A percentile compares a stretch with the other conserved stretches of the same genome.
Evolutionary conservation across 441 rosid species (phyloP).

Genomic region (Gossypium davidsonii): DNA sequence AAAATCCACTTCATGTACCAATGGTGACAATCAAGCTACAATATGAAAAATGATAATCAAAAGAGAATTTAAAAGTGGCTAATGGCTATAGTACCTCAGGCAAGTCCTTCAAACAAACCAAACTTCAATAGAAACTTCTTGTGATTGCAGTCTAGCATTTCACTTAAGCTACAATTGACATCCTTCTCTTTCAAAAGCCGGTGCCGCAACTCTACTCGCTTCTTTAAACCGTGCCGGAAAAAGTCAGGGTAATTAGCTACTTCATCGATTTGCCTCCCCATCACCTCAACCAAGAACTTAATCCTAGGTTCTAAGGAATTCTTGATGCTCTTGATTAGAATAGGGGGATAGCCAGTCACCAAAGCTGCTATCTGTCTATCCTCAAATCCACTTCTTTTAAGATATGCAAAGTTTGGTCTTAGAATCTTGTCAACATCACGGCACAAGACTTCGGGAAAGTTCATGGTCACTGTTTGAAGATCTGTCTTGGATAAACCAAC

Average conservation of each 20-base stretch:
- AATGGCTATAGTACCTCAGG: conserved; percentile 20
- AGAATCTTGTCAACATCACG: conserved; percentile 68
- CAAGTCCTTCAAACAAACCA: conserved; percentile 29
- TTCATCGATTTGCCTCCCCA: conserved; percentile 75
- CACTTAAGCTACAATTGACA: conserved; percentile 67
- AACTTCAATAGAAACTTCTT: conserved; percentile 65
- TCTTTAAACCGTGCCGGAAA: conserved; percentile 81
- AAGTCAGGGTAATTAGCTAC: conserved; percentile 68
- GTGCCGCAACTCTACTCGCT: conserved; percentile 62
- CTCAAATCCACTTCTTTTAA: conserved; percentile 55
- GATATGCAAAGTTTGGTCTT: conserved; percentile 49
- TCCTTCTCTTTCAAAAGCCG: conserved; percentile 56
- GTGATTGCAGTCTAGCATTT: conserved; percentile 77
- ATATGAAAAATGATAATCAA: conserved; percentile 9
- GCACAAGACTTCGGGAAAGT: conserved; percentile 72
- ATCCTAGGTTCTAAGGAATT: conserved; percentile 83
- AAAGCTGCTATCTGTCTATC: conserved; percentile 55
- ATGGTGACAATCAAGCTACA: conserved; percentile 10
- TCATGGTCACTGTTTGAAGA: conserved; percentile 53
- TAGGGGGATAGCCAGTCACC: conserved; percentile 71
- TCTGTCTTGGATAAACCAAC: conserved; percentile 47
- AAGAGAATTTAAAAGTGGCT: not conserved
- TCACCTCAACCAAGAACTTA: conserved; percentile 66
- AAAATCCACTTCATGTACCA: conserved; percentile 6
- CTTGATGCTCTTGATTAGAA: conserved; percentile 69